A percentile compares a stretch with the other conserved stretches of the same genome.
phyloP scores from a whole-genome alignment of 2,329 filamentous ascomycete genomes.

The Stagonosporopsis chrysanthemi region DNA sequence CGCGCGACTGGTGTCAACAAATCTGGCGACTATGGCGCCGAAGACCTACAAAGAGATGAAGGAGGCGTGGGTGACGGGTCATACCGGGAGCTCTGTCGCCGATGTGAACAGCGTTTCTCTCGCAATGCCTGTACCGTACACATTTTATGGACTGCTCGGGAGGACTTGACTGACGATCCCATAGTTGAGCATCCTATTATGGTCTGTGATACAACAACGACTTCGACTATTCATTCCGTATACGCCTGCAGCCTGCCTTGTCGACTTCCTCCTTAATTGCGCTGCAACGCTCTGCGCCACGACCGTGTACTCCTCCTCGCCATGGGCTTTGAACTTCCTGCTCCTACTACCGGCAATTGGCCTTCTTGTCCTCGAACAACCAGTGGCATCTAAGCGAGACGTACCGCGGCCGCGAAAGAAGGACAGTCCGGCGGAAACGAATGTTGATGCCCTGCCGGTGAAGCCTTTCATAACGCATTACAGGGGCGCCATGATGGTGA shows the following conservation, averaged over 20 bases:
- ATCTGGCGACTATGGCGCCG: slow-evolving; percentile 34
- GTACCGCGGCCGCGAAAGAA: slow-evolving; percentile 33
- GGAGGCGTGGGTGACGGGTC: slow-evolving; percentile 93
- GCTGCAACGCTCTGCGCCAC: slow-evolving; percentile 81
- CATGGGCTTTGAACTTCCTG: slow-evolving; percentile 76
- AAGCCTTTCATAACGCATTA: slow-evolving; percentile 95
- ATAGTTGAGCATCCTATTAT: slow-evolving; percentile 82
- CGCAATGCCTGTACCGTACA: slow-evolving; percentile 75
- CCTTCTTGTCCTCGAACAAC: slow-evolving; percentile 59
- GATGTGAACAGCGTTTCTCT: slow-evolving; percentile 90
- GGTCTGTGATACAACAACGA: slow-evolving; percentile 86
- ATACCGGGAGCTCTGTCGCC: slow-evolving; percentile 79
- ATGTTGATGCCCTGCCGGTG: slow-evolving; percentile 68
- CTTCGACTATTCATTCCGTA: slow-evolving; percentile 85
- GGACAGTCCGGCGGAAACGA: slow-evolving; percentile 22
- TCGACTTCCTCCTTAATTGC: slow-evolving; percentile 90
- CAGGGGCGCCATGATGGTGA: slow-evolving; percentile 87
- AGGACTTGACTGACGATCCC: slow-evolving; percentile 34
- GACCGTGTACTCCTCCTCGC: slow-evolving; percentile 80
- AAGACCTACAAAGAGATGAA: slow-evolving; percentile 86
- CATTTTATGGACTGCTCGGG: slow-evolving; percentile 23
- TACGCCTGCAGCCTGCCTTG: slow-evolving; percentile 68
- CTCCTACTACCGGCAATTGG: slow-evolving; percentile 75
- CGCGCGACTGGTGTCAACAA: slow-evolving; percentile 23
- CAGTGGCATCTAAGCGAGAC: slow-evolving; percentile 23